Conservation (phyloP, 2,329 filamentous ascomycete genomes). For the Talaromyces sp. region DNA sequence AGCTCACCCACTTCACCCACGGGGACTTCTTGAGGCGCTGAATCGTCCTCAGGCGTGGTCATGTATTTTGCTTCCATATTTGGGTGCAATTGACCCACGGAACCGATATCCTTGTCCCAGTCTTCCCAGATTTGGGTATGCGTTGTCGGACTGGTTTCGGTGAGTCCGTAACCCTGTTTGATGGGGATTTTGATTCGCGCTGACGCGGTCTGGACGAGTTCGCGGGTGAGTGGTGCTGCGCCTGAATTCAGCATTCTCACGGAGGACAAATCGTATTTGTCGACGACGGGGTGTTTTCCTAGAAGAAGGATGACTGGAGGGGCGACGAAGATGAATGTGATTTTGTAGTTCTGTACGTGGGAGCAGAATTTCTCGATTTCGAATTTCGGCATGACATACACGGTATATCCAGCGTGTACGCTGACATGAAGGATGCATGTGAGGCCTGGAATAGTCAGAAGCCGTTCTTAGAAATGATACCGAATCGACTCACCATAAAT, state of each 20-base stretch:
- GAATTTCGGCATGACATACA: slow-evolving; percentile 74
- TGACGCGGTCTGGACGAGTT: slow-evolving; percentile 75
- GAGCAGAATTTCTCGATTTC: slow-evolving; percentile 75
- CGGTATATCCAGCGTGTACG: slow-evolving; percentile 62
- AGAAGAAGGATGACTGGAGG: slow-evolving; percentile 80
- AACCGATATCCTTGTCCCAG: slow-evolving; percentile 73
- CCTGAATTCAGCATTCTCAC: slow-evolving; percentile 83
- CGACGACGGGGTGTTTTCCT: slow-evolving; percentile 72
- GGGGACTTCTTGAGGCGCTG: slow-evolving; percentile 53
- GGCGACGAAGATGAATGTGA: slow-evolving; percentile 78
- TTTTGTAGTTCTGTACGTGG: slow-evolving; percentile 68
- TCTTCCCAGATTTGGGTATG: slow-evolving; percentile 70
- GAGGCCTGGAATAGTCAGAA: slow-evolving; percentile 51
- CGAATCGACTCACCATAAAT: slow-evolving; percentile 65
- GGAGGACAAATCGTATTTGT: slow-evolving; percentile 74
- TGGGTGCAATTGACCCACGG: slow-evolving; percentile 71
- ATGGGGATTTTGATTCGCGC: slow-evolving; percentile 70
- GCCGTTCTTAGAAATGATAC: not conserved
- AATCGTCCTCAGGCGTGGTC: slow-evolving; percentile 51
- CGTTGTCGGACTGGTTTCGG: slow-evolving; percentile 78
- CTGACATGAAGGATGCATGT: slow-evolving; percentile 68
- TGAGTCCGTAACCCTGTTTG: slow-evolving; percentile 91
- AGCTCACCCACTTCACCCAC: slow-evolving; percentile 66
- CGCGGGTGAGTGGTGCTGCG: slow-evolving; percentile 76
- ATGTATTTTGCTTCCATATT: slow-evolving; percentile 82